Percentiles rank a stretch among this genome's conserved stretches.
Evolutionary conservation across 1,284 basidiomycete genomes (phyloP).

Genomic region (Cryptococcus sp.): DNA sequence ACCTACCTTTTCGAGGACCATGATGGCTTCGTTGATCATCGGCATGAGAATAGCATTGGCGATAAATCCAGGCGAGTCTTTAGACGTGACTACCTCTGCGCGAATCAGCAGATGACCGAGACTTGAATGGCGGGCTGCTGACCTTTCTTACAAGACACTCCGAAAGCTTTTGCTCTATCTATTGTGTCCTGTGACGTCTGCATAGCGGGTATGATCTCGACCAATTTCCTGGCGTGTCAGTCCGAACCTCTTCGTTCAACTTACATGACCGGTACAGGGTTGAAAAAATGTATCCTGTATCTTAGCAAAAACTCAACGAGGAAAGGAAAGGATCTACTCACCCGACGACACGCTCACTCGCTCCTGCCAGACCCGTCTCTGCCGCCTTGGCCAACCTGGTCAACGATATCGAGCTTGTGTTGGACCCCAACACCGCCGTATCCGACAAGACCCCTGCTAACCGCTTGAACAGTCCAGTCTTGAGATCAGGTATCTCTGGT

Average conservation of each 20-base stretch:
- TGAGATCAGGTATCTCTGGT: slow-evolving; percentile 76
- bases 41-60: slow-evolving; percentile 48
- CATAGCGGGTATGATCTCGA: slow-evolving; percentile 85
- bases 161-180: slow-evolving; percentile 72
- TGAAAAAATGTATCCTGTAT: slow-evolving; percentile 79
- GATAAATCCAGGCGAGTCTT: slow-evolving; percentile 78
- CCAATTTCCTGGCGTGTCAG: slow-evolving; percentile 61
- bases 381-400: slow-evolving; percentile 85
- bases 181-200: slow-evolving; percentile 79
- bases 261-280: slow-evolving; percentile 85
- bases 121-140: neutral
- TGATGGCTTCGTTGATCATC: slow-evolving; percentile 67
- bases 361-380: slow-evolving; percentile 44
- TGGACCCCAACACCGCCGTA: slow-evolving; percentile 78
- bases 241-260: neutral
- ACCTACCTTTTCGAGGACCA: slow-evolving; percentile 75
- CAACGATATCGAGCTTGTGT: slow-evolving; percentile 91
- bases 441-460: slow-evolving; percentile 65
- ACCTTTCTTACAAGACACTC: slow-evolving; percentile 86
- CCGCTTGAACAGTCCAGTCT: slow-evolving; percentile 68
- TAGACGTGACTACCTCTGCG: slow-evolving; percentile 75
- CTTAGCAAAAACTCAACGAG: neutral
- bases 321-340: no score
- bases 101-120: neutral
- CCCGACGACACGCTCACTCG: slow-evolving; percentile 57